Base-by-base conservation (phyloP, 257 asterid species). In the Vinca minor region DNA sequence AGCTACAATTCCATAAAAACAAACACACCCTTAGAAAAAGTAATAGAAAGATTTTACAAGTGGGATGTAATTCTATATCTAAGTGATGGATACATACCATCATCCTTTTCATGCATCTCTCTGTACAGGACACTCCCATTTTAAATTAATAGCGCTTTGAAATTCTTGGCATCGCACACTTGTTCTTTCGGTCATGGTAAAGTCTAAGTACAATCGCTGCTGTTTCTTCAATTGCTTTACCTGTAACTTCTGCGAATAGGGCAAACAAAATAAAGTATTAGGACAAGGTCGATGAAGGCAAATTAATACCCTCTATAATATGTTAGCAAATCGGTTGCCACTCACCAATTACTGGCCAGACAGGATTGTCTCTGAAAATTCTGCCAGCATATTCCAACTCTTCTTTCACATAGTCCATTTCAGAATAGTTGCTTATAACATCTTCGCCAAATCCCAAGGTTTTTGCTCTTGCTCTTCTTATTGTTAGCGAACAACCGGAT, bases 301-400 rank as follows among this genome's bases (percentile, higher is more conserved):
- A 32, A 47, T 39, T 31, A 28, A 23, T n/a, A n/a, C n/a, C n/a
- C n/a, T n/a, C n/a, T n/a, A 23, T 26, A 45, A 45, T 2, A 39
- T 3, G 23, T 49, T 39, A 2, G 20, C 18, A 17, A 20, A 5
- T 44, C 8, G 59, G 54, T 26, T 25, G 3, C 14, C 12, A 75
- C 91, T 80, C 74, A 91, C 98, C 98, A 34, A 88, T 87, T n/a
- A 92, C 98, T 2, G 96, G 98, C 98, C 98, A 92, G 25, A 73
- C 66, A 55, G 98, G 98, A 74, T 88, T 92, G 44, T 80, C 84
- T 2, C 79, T 89, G 69, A 88, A 92, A 11, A 89, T 78, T 41
- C 61, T 85, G 23, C 81, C 78, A 18, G 98, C 91, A 23, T 68
- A 87, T 73, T 81, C 96, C 77, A 92, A 74, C 68, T 92, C 98